These are phyloP conservation scores for Cucumis melo DNA, from an alignment of 306 rosid genomes.

Conservation along the genomic window DNA sequence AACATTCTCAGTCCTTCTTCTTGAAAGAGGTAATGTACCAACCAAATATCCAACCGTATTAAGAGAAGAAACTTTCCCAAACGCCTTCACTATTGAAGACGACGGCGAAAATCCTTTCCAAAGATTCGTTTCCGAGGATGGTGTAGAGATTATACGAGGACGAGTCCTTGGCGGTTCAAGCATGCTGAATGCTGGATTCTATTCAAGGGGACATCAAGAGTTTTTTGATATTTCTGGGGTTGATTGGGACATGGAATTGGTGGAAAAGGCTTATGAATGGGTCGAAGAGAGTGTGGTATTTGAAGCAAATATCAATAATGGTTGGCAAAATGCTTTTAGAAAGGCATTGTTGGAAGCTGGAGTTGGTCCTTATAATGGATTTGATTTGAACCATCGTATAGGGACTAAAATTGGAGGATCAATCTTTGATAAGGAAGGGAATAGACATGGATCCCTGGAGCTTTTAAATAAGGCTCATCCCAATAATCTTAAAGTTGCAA, in stretches of 20 bases:
- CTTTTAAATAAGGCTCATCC: conserved; percentile 6
- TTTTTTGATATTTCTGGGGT: conserved; percentile 6
- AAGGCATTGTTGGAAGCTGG: conserved; percentile 11
- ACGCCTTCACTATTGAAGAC: neutral
- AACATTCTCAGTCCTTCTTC: conserved; percentile 10
- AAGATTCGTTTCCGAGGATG: conserved; percentile 5
- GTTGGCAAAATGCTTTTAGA: neutral
- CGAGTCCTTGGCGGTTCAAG: conserved; percentile 17
- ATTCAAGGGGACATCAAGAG: neutral
- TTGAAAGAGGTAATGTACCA: conserved; percentile 17
- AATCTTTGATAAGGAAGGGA: conserved; percentile 1
- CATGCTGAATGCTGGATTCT: conserved; percentile 11
- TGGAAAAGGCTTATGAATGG: conserved; percentile 13
- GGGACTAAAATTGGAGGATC: conserved; percentile 14
- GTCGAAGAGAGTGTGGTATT: conserved; percentile 7
- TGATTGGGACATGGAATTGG: conserved; percentile 11
- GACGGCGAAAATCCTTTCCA: neutral
- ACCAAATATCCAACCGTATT: neutral
- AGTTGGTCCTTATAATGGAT: conserved; percentile 4
- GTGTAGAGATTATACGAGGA: conserved; percentile 11
- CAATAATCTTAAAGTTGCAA: conserved; percentile 1
- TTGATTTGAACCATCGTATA: neutral
- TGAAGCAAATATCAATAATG: neutral
- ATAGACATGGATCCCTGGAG: conserved; percentile 15
- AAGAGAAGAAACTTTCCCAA: neutral